phyloP scores from a whole-genome alignment of 805 yeast species.

The Pichia kluyveri region DNA sequence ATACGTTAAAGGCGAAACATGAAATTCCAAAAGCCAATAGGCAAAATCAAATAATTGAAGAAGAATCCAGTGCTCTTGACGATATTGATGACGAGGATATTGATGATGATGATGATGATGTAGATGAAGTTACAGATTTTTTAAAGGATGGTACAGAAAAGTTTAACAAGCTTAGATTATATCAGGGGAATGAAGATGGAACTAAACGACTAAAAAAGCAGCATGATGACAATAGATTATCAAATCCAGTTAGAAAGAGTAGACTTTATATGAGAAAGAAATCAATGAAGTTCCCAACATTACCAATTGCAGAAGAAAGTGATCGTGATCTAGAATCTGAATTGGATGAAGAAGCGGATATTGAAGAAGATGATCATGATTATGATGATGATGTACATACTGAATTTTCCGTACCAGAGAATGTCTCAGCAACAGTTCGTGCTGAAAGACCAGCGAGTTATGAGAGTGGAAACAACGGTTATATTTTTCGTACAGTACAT shows the following conservation, averaged over 20 bases:
- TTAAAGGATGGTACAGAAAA: constrained; percentile 8
- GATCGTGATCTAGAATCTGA: constrained; percentile 9
- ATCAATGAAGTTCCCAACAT: constrained; percentile 5
- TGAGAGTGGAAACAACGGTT: neutral
- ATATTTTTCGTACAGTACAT: neutral
- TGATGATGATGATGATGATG: neutral
- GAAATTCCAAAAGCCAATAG: constrained; percentile 45
- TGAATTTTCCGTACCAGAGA: neutral
- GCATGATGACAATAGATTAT: neutral
- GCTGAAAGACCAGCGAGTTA: neutral
- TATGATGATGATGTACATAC: constrained; percentile 26
- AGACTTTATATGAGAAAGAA: constrained; percentile 8
- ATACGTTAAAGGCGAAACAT: constrained; percentile 17
- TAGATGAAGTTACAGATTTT: neutral
- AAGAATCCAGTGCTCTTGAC: neutral
- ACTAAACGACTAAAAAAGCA: neutral
- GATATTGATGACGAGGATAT: constrained; percentile 1
- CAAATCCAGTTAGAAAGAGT: constrained; percentile 1
- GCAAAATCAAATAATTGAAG: constrained; percentile 41
- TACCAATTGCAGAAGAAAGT: constrained; percentile 10
- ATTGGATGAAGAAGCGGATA: constrained; percentile 8
- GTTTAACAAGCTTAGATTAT: neutral
- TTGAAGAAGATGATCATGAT: constrained; percentile 29
- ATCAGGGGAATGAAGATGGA: neutral
- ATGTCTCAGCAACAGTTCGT: neutral